phyloP scores from a whole-genome alignment of 345 rosid species.

The Melaleuca alternifolia region DNA sequence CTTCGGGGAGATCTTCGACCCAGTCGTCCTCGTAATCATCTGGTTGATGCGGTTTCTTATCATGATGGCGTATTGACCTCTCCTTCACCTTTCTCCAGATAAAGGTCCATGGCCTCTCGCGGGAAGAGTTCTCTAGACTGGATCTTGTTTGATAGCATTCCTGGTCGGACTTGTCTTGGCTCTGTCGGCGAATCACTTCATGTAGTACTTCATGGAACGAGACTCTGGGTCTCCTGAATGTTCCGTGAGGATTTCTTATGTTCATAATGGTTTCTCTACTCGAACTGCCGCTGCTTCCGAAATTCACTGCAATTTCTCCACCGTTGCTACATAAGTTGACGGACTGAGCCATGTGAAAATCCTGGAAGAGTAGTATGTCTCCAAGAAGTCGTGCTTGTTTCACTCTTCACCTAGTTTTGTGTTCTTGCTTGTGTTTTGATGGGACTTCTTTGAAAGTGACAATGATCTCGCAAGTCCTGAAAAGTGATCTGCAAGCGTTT shows the following conservation, averaged over 20 bases:
- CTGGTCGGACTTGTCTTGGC: not conserved
- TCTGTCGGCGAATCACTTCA: not conserved
- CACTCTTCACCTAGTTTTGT: not conserved
- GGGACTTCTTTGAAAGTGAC: not conserved
- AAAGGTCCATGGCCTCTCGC: not conserved
- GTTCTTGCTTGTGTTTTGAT: not conserved
- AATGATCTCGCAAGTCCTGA: not conserved
- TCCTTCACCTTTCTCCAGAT: not conserved
- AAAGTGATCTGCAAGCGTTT: not conserved
- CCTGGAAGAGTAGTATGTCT: not conserved
- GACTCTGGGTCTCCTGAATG: not conserved
- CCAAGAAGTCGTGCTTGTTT: not conserved
- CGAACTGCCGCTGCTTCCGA: not conserved
- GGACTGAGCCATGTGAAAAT: not conserved
- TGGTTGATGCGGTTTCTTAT: not conserved
- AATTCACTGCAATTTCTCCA: not conserved
- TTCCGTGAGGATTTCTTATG: not conserved
- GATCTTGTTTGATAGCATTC: not conserved
- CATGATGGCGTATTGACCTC: not conserved
- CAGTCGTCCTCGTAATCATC: not conserved
- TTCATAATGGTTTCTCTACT: not conserved
- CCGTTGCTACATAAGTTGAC: not conserved
- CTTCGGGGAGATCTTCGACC: not conserved
- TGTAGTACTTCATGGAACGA: conserved; percentile 1
- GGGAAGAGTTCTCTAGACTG: not conserved